These are phyloP conservation scores for Penicillium paneum DNA, from an alignment of 2,329 filamentous ascomycete species.

Conservation along the genomic window DNA sequence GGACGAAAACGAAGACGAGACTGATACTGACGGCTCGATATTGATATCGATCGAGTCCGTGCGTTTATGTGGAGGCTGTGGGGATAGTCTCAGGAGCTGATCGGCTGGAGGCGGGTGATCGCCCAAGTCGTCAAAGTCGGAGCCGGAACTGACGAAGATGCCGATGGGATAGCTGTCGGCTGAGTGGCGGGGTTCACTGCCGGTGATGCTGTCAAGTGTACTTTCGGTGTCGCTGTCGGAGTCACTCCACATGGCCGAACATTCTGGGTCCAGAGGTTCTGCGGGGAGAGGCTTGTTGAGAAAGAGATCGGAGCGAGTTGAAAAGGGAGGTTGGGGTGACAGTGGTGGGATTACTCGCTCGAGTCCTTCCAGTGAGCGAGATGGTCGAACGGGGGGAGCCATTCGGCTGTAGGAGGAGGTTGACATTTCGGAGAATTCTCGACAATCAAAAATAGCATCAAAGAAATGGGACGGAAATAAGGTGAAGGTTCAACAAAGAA, in stretches of 20 bases:
- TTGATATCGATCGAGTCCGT: slow-evolving; percentile 16
- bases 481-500: not conserved
- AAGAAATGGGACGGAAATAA: too few species aligned
- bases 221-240: slow-evolving; percentile 21
- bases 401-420: slow-evolving; percentile 20
- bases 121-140: slow-evolving; percentile 29
- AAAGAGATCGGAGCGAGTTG: slow-evolving; percentile 16
- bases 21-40: not conserved
- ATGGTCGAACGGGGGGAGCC: slow-evolving; percentile 34
- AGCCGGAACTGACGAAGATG: slow-evolving; percentile 28
- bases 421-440: slow-evolving; percentile 14
- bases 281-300: slow-evolving; percentile 34
- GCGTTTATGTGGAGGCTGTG: slow-evolving; percentile 13
- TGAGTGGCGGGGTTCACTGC: slow-evolving; percentile 24
- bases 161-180: slow-evolving; percentile 29
- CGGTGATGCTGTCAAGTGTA: slow-evolving; percentile 24
- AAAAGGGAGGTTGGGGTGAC: slow-evolving; percentile 3
- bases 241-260: slow-evolving; percentile 25
- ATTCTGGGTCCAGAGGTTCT: slow-evolving; percentile 25
- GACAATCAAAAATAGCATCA: not conserved
- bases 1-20: slow-evolving; percentile 12
- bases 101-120: slow-evolving; percentile 23
- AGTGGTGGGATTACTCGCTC: slow-evolving; percentile 36
- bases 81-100: slow-evolving; percentile 10
- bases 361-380: slow-evolving; percentile 37